Percentiles rank a stretch among this genome's conserved stretches.
Evolutionary conservation across 2,329 filamentous ascomycete species (phyloP).

Genomic region (Hirsutella minnesotensis): DNA sequence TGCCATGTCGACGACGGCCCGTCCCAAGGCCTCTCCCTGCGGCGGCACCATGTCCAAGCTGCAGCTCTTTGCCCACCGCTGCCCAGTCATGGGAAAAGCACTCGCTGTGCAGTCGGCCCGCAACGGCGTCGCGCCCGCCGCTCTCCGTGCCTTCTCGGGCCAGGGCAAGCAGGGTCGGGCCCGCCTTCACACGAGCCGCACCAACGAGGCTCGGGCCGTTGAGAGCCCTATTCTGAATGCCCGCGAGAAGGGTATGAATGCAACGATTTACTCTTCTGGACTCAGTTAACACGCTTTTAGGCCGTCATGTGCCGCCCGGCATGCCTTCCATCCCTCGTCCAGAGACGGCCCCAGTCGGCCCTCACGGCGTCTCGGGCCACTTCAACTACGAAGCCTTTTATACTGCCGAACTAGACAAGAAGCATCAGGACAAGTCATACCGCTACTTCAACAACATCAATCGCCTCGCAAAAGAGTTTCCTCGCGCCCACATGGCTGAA

Average conservation of each 20-base stretch:
- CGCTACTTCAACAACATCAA: constrained; percentile 99
- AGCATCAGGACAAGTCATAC: constrained; percentile 99
- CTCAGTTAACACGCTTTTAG: constrained; percentile 3
- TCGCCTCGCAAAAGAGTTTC: constrained; percentile 89
- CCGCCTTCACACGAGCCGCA: constrained; percentile 68
- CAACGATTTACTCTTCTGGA: background rate
- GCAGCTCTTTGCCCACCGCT: constrained; percentile 85
- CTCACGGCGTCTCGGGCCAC: constrained; percentile 29
- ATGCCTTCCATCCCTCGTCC: constrained; percentile 3
- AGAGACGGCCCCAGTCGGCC: constrained; percentile 6
- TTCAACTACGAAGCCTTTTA: constrained; percentile 94
- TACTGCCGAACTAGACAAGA: constrained; percentile 81
- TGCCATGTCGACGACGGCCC: constrained; percentile 66
- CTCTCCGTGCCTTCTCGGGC: constrained; percentile 38
- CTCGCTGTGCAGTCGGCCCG: constrained; percentile 71
- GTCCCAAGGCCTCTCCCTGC: constrained; percentile 57
- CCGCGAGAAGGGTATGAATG: constrained; percentile 38
- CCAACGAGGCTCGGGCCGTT: constrained; percentile 67
- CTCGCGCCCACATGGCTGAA: constrained; percentile 79
- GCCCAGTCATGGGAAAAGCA: constrained; percentile 97
- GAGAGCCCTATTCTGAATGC: constrained; percentile 42
- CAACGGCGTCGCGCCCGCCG: constrained; percentile 25
- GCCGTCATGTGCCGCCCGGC: constrained; percentile 11
- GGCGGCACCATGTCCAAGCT: constrained; percentile 95
- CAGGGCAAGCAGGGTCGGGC: constrained; percentile 49